A percentile compares a stretch with the other conserved stretches of the same genome.
Conservation (phyloP, 2,329 filamentous ascomycete genomes). For the Aschersonia sp. region DNA sequence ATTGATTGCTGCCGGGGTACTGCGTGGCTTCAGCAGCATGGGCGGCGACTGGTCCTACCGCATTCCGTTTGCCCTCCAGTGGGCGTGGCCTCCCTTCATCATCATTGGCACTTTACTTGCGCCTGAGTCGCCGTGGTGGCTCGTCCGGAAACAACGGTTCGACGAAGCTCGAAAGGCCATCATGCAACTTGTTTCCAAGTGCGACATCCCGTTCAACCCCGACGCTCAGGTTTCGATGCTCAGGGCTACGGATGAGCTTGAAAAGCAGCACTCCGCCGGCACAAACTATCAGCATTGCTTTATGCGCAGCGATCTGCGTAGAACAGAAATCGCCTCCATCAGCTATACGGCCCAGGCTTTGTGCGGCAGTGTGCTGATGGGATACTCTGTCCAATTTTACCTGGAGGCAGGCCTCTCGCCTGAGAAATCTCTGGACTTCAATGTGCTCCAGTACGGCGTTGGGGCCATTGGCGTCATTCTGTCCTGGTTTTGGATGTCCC, state of each 20-base stretch:
- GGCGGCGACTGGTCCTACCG: conserved; percentile 24
- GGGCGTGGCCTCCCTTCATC: conserved; percentile 26
- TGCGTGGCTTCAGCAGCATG: conserved; percentile 18
- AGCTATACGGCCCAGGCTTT: conserved; percentile 40
- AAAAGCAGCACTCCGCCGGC: conserved; percentile 14
- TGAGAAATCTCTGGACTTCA: conserved; percentile 30
- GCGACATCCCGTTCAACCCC: conserved; percentile 8
- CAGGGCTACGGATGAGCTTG: conserved; percentile 19
- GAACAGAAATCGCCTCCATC: conserved; percentile 20
- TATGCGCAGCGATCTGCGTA: conserved; percentile 21
- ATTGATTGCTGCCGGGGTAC: conserved; percentile 23
- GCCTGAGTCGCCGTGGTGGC: conserved; percentile 39
- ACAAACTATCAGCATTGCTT: conserved; percentile 27
- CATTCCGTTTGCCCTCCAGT: conserved; percentile 28
- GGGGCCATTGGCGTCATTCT: conserved; percentile 61
- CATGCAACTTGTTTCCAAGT: conserved; percentile 28
- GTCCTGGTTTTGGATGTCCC: conserved; percentile 57
- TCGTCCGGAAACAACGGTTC: conserved; percentile 30
- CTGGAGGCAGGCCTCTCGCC: conserved; percentile 32
- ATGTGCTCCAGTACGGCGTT: conserved; percentile 40
- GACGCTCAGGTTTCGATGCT: conserved; percentile 21
- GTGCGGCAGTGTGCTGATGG: conserved; percentile 38
- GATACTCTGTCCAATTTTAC: conserved; percentile 40
- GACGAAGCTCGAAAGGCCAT: conserved; percentile 26
- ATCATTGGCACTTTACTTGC: conserved; percentile 27